A percentile compares a stretch with the other conserved stretches of the same genome.
These are phyloP conservation scores for Byssoonygena ceratinophila DNA, from an alignment of 2,329 filamentous ascomycete species.

Conservation along the genomic window DNA sequence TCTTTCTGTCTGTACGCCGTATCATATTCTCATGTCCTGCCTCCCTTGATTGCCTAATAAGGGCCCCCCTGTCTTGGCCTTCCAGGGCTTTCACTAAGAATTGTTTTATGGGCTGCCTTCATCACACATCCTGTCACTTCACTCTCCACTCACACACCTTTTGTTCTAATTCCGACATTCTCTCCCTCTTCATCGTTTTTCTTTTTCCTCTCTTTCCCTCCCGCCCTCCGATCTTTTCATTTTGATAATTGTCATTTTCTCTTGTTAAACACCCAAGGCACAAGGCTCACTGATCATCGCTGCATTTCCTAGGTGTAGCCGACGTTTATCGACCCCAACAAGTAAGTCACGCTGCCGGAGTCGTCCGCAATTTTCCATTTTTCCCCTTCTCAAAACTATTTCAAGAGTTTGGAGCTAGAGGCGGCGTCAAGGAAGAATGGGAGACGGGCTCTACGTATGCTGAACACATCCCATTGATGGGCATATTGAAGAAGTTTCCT, in stretches of 20 bases:
- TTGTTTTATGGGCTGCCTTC: constrained; percentile 8
- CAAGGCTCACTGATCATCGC: constrained; percentile 6
- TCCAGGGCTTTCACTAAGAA: constrained; percentile 4
- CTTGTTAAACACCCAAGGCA: background rate
- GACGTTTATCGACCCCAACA: constrained; percentile 40
- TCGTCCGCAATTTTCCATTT: background rate
- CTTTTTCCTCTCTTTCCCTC: constrained; percentile 1
- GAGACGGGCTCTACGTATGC: background rate
- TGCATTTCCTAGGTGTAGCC: constrained; percentile 26
- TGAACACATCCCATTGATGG: background rate
- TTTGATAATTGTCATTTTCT: background rate
- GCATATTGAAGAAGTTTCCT: background rate
- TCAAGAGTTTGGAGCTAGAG: background rate
- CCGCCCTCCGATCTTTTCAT: background rate
- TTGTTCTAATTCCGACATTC: constrained; percentile 1
- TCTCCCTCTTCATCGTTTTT: constrained; percentile 1
- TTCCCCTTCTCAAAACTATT: background rate
- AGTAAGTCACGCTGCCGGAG: constrained; percentile 29
- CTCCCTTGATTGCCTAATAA: background rate
- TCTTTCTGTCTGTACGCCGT: constrained; percentile 4
- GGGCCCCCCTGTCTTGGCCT: constrained; percentile 13
- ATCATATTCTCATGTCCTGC: background rate
- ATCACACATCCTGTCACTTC: constrained; percentile 12
- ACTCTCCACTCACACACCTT: constrained; percentile 10
- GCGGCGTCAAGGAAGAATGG: background rate